Percentiles rank a stretch among this genome's conserved stretches.
Conservation (phyloP, 345 rosid species). For the Linum trigynum region DNA sequence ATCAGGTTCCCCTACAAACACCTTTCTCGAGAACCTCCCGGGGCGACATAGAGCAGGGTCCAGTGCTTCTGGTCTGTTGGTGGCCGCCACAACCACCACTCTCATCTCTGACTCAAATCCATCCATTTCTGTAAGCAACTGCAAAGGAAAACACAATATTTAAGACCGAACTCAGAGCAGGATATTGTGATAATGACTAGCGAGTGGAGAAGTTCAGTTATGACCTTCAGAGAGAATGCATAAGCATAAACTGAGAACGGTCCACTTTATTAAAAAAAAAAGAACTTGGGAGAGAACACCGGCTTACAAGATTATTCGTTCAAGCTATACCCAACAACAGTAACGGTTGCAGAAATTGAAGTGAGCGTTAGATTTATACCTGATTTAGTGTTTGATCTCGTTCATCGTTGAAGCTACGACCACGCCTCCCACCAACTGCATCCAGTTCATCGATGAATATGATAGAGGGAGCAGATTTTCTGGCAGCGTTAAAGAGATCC, state of each 20-base stretch:
- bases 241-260: no score
- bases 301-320: neutral
- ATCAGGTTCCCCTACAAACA: conserved; percentile 82
- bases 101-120: conserved; percentile 80
- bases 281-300: neutral
- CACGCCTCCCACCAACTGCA: conserved; percentile 95
- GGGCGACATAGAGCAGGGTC: conserved; percentile 94
- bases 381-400: conserved; percentile 94
- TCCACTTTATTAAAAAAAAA: no score
- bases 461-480: conserved; percentile 80
- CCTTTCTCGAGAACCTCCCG: conserved; percentile 94
- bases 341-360: neutral
- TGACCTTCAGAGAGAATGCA: neutral
- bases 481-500: conserved; percentile 72
- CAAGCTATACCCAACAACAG: neutral
- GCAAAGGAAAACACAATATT: conserved; percentile 20
- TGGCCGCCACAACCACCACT: conserved; percentile 86
- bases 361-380: conserved; percentile 27
- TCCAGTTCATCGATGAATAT: conserved; percentile 95
- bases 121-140: conserved; percentile 98
- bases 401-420: conserved; percentile 96
- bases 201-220: neutral
- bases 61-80: conserved; percentile 90
- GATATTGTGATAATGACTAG: no score
- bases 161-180: neutral